Percentiles rank a stretch among this genome's conserved stretches.
Evolutionary conservation across 1,139 yeast species (phyloP).

Genomic region (Taphrina betulina): DNA sequence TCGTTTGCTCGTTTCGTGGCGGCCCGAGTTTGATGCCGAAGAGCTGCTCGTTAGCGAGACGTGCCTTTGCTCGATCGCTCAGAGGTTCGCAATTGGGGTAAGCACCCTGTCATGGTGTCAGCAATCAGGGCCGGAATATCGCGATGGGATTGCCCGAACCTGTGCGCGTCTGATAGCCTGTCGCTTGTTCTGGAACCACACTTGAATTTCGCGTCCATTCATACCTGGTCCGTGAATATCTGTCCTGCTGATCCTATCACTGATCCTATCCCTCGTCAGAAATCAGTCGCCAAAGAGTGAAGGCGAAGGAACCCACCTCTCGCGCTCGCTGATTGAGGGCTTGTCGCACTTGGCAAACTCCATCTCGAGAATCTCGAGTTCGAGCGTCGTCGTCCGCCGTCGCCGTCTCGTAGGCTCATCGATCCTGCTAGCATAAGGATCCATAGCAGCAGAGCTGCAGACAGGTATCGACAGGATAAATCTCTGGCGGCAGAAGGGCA

Average conservation of each 20-base stretch:
- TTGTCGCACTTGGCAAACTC: slow-evolving; percentile 77
- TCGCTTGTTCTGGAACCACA: slow-evolving; percentile 96
- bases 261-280: not conserved
- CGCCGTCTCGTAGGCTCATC: slow-evolving; percentile 52
- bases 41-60: slow-evolving; percentile 14
- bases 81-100: slow-evolving; percentile 15
- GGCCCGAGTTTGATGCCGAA: slow-evolving; percentile 16
- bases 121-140: too few species aligned
- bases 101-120: too few species aligned
- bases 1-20: slow-evolving; percentile 2
- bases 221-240: slow-evolving; percentile 20
- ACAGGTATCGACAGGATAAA: too few species aligned
- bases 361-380: slow-evolving; percentile 70
- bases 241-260: slow-evolving; percentile 18
- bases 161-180: slow-evolving; percentile 60
- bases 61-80: slow-evolving; percentile 6
- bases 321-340: slow-evolving; percentile 78
- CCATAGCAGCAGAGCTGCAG: too few species aligned
- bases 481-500: too few species aligned
- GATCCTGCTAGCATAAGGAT: slow-evolving; percentile 4
- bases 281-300: too few species aligned
- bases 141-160: too few species aligned
- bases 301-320: slow-evolving; percentile 97
- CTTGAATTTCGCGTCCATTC: slow-evolving; percentile 41
- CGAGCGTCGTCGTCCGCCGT: slow-evolving; percentile 89